phyloP scores from a whole-genome alignment of 805 yeast species.

The Diddensiella transvaalensis region DNA sequence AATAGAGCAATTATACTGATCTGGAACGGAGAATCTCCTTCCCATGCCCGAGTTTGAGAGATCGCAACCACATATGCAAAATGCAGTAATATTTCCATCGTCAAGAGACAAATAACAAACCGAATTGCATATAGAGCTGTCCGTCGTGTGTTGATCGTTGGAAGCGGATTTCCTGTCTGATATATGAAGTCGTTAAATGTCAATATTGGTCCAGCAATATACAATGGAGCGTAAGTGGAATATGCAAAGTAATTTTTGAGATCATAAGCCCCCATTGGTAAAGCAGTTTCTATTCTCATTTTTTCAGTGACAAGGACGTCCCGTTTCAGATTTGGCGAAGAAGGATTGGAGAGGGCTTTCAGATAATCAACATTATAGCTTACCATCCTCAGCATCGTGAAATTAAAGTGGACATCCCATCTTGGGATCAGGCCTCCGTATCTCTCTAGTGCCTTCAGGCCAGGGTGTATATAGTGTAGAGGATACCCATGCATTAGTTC shows the following conservation, averaged over 20 bases:
- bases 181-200: conserved; percentile 88
- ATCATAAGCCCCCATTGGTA: conserved; percentile 58
- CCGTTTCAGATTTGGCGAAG: background rate
- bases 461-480: conserved; percentile 41
- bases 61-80: conserved; percentile 91
- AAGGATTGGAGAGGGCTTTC: conserved; percentile 16
- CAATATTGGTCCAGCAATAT: conserved; percentile 91
- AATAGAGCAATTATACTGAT: conserved; percentile 91
- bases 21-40: conserved; percentile 83
- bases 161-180: conserved; percentile 53
- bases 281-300: conserved; percentile 54
- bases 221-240: conserved; percentile 78
- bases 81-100: conserved; percentile 88
- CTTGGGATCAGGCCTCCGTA: conserved; percentile 75
- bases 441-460: conserved; percentile 53
- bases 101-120: conserved; percentile 66
- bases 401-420: conserved; percentile 96
- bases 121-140: conserved; percentile 62
- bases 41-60: conserved; percentile 86
- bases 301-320: conserved; percentile 44
- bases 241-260: conserved; percentile 70
- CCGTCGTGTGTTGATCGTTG: conserved; percentile 55
- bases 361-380: conserved; percentile 76
- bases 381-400: conserved; percentile 77
- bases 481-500: conserved; percentile 58